phyloP scores from a whole-genome alignment of 345 rosid genomes.

The Eucalyptus caleyi region DNA sequence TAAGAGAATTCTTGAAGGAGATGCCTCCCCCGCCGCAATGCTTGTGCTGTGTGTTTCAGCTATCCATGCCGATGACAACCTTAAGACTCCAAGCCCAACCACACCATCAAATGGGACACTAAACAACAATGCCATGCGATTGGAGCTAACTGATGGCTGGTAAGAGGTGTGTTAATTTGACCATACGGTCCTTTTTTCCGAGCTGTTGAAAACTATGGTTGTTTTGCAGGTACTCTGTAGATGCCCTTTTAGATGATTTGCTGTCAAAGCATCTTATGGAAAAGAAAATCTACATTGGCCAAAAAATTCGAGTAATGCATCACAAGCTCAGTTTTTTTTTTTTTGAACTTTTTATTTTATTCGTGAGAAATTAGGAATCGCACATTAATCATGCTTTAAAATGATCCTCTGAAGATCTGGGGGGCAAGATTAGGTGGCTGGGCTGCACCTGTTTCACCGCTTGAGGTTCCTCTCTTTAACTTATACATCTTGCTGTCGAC shows the following conservation, averaged over 20 bases:
- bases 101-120: constrained; percentile 17
- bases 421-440: constrained; percentile 85
- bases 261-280: constrained; percentile 51
- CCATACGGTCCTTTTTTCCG: background rate
- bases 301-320: constrained; percentile 71
- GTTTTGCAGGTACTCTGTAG: constrained; percentile 62
- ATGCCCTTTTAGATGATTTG: constrained; percentile 54
- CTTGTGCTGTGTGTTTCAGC: constrained; percentile 72
- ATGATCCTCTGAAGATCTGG: constrained; percentile 49
- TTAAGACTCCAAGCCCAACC: constrained; percentile 10
- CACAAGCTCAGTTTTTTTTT: background rate
- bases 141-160: constrained; percentile 97
- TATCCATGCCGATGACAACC: constrained; percentile 15
- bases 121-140: constrained; percentile 22
- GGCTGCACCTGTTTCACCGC: constrained; percentile 78
- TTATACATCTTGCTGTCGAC: background rate
- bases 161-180: constrained; percentile 12
- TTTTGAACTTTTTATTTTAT: background rate
- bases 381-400: background rate
- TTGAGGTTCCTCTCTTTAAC: constrained; percentile 45
- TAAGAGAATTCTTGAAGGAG: constrained; percentile 85
- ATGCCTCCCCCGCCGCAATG: constrained; percentile 60
- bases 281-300: constrained; percentile 78
- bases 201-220: background rate
- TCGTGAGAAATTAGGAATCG: background rate